Conservation (phyloP, 768 basidiomycete genomes). For the Leccinum uliginosum region DNA sequence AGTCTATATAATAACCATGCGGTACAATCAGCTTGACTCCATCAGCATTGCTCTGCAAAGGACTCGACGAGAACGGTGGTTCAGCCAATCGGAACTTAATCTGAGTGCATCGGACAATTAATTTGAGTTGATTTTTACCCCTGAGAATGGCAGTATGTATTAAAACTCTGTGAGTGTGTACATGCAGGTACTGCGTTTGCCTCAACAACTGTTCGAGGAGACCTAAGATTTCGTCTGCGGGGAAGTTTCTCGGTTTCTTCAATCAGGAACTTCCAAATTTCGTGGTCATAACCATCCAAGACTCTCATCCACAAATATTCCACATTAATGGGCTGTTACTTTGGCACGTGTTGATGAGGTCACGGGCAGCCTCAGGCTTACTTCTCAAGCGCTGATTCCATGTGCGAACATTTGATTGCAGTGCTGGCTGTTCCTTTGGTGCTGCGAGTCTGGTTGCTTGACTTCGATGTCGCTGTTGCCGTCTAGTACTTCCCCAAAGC, state of each 20-base stretch:
- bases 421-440: background rate
- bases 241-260: background rate
- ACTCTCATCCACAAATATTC: background rate
- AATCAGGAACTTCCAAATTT: background rate
- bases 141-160: too few species aligned
- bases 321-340: background rate
- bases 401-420: background rate
- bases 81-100: too few species aligned
- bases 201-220: background rate
- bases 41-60: too few species aligned
- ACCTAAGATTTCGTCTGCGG: background rate
- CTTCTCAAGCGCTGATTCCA: background rate
- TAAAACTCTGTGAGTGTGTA: too few species aligned
- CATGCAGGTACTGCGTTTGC: too few species aligned
- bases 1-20: too few species aligned
- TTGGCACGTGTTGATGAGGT: conserved; percentile 7
- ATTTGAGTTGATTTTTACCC: too few species aligned
- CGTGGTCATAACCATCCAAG: background rate
- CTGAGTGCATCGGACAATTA: too few species aligned
- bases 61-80: too few species aligned
- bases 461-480: conserved; percentile 1
- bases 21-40: too few species aligned
- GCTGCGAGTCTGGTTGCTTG: background rate
- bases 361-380: background rate
- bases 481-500: conserved; percentile 15